Conservation (phyloP, 1,284 basidiomycete genomes). For the Trichosporon sp. region DNA sequence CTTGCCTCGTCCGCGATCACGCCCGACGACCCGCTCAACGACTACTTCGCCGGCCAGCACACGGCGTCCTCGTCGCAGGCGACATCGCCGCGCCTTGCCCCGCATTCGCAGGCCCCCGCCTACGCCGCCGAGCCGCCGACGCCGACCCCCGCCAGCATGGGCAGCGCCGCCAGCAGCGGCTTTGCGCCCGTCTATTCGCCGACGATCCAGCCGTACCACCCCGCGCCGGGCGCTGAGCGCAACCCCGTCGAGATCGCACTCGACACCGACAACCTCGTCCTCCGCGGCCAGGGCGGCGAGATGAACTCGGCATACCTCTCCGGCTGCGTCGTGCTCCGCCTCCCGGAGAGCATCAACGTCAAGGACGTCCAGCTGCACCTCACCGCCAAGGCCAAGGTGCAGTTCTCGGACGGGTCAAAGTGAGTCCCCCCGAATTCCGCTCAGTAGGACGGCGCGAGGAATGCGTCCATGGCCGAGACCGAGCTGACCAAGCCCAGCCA, state of each 20-base stretch:
- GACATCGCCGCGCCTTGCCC: not conserved
- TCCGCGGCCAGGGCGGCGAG: slow-evolving; percentile 75
- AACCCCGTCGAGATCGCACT: slow-evolving; percentile 66
- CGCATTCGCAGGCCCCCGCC: not conserved
- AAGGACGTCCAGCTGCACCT: slow-evolving; percentile 80
- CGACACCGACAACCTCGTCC: slow-evolving; percentile 62
- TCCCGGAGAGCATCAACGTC: slow-evolving; percentile 74
- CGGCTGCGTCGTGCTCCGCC: slow-evolving; percentile 71
- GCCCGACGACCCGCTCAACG: slow-evolving; percentile 22
- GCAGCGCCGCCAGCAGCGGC: not conserved
- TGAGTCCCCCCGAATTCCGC: slow-evolving; percentile 56
- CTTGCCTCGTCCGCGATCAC: slow-evolving; percentile 5
- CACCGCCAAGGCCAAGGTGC: slow-evolving; percentile 72
- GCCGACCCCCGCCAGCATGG: not conserved
- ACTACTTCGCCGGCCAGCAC: slow-evolving; percentile 20
- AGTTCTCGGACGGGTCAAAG: slow-evolving; percentile 61
- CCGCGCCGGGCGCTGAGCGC: not conserved
- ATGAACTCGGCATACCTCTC: slow-evolving; percentile 64
- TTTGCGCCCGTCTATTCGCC: not conserved
- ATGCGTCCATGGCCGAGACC: not conserved
- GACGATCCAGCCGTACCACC: not conserved
- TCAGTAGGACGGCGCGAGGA: too few species aligned
- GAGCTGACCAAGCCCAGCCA: slow-evolving; percentile 35
- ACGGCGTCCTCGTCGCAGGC: not conserved
- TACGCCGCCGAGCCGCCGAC: not conserved